phyloP scores from a whole-genome alignment of 306 rosid genomes.

The Vicia sativa region DNA sequence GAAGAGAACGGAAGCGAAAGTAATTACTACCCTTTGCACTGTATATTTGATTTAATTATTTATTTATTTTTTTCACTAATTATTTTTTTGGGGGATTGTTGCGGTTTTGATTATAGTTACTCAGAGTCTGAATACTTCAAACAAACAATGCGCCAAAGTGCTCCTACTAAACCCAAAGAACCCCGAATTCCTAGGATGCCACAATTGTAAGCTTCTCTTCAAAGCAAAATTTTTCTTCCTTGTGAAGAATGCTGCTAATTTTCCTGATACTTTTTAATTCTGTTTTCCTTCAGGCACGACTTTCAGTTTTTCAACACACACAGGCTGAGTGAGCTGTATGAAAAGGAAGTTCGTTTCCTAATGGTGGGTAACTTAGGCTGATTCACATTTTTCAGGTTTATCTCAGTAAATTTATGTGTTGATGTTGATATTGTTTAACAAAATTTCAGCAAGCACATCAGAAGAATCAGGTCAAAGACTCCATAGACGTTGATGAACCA shows the following conservation, averaged over 20 bases:
- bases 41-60: slow-evolving; percentile 2
- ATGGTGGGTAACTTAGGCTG: slow-evolving; percentile 66
- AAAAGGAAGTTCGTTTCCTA: slow-evolving; percentile 95
- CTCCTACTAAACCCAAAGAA: slow-evolving; percentile 85
- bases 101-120: slow-evolving; percentile 56
- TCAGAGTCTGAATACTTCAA: slow-evolving; percentile 96
- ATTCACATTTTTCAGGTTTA: slow-evolving; percentile 14
- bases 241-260: neutral
- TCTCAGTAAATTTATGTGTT: slow-evolving; percentile 13
- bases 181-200: slow-evolving; percentile 99
- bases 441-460: slow-evolving; percentile 89
- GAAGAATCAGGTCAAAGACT: slow-evolving; percentile 93
- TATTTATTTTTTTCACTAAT: slow-evolving; percentile 16
- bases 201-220: slow-evolving; percentile 71
- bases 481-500: slow-evolving; percentile 91
- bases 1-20: slow-evolving; percentile 99
- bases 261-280: slow-evolving; percentile 18
- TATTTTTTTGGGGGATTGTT: neutral
- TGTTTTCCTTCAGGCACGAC: slow-evolving; percentile 69
- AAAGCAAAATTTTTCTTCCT: slow-evolving; percentile 13
- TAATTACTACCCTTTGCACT: slow-evolving; percentile 36
- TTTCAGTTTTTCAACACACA: slow-evolving; percentile 95
- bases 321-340: slow-evolving; percentile 91
- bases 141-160: slow-evolving; percentile 99
- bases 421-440: slow-evolving; percentile 30